These are phyloP conservation scores for Gaertneriomyces sp. DNA, from an alignment of 192 early-diverging fungal species.

Conservation along the genomic window DNA sequence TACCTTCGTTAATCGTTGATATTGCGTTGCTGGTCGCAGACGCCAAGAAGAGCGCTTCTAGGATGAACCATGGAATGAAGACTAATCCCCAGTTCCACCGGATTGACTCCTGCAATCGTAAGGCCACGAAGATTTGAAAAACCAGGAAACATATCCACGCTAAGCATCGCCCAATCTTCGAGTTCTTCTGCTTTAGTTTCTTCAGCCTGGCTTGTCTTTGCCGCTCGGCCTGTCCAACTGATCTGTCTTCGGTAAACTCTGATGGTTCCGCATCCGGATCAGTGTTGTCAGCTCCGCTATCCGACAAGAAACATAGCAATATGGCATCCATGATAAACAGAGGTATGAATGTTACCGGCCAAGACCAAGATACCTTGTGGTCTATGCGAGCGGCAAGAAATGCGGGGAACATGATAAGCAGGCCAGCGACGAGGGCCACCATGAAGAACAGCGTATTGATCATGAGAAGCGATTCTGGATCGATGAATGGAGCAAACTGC, in stretches of 20 bases:
- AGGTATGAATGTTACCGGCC: slow-evolving; percentile 73
- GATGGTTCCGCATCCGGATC: slow-evolving; percentile 44
- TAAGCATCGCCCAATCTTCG: slow-evolving; percentile 31
- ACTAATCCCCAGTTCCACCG: slow-evolving; percentile 62
- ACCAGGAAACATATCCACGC: slow-evolving; percentile 56
- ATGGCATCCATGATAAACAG: slow-evolving; percentile 71
- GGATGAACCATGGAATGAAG: slow-evolving; percentile 78
- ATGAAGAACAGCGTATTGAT: slow-evolving; percentile 41
- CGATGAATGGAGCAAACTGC: slow-evolving; percentile 40
- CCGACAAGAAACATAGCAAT: slow-evolving; percentile 29
- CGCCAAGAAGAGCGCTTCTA: slow-evolving; percentile 69
- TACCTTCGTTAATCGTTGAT: not conserved
- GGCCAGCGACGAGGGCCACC: slow-evolving; percentile 36
- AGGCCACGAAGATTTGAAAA: slow-evolving; percentile 76
- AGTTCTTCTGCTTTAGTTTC: slow-evolving; percentile 22
- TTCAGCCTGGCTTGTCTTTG: slow-evolving; percentile 31
- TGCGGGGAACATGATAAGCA: slow-evolving; percentile 79
- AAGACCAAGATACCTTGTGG: slow-evolving; percentile 64
- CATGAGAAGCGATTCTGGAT: slow-evolving; percentile 42
- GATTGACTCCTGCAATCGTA: slow-evolving; percentile 64
- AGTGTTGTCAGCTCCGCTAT: slow-evolving; percentile 31
- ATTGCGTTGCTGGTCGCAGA: not conserved
- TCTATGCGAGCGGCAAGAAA: slow-evolving; percentile 78
- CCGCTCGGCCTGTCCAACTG: slow-evolving; percentile 2
- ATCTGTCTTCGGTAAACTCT: slow-evolving; percentile 35